Evolutionary conservation across 371 early-diverging fungal genomes (phyloP), one percentile per base, ranked within the genome.

Genomic region (Synchytrium microbalum): DNA sequence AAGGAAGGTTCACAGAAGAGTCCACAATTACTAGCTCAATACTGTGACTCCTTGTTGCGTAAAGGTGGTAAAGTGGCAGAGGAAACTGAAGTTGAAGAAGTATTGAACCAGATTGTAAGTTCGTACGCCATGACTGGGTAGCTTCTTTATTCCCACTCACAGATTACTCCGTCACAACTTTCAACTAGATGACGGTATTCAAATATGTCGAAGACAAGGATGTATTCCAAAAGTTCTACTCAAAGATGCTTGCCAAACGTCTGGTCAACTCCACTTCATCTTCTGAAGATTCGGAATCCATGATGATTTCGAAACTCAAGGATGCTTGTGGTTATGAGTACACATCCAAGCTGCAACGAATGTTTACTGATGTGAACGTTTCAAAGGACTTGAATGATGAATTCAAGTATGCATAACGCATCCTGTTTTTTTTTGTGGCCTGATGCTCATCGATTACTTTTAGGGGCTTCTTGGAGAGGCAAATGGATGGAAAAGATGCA

Each of bases 331-430:
- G 94, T 30, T 81, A 85, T 32, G 95, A 94, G 70, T 94, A 92
- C 71, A 92, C 91, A 0, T 78, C 81, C n/a, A 92, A 92, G 62
- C 74, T 94, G 30, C 91, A 91, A 63, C 81, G 90, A 31, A 92
- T 94, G 93, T 87, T 91, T 62, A 90, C 90, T 10, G 95, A 94
- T 65, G 87, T 92, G 78, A 78, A 87, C 1, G 69, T 92, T 30
- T 88, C 88, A 62, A 74, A 79, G 27, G 92, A 91, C 56, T 63
- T 90, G 38, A 87, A 87, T 54, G 75, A 82, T 23, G 70, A 75
- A 8, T 93, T 91, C 67, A 75, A 78, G 46, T 38, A 19, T n/a
- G n/a, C n/a, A n/a, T n/a, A n/a, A n/a, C n/a, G n/a, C n/a, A n/a
- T n/a, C n/a, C n/a, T n/a, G n/a, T n/a, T n/a, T n/a, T n/a, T n/a